Percentiles rank a stretch among this genome's conserved stretches.
Conservation (phyloP, 202 grass and related monocot species). For the Dendrocalamus latiflorus region DNA sequence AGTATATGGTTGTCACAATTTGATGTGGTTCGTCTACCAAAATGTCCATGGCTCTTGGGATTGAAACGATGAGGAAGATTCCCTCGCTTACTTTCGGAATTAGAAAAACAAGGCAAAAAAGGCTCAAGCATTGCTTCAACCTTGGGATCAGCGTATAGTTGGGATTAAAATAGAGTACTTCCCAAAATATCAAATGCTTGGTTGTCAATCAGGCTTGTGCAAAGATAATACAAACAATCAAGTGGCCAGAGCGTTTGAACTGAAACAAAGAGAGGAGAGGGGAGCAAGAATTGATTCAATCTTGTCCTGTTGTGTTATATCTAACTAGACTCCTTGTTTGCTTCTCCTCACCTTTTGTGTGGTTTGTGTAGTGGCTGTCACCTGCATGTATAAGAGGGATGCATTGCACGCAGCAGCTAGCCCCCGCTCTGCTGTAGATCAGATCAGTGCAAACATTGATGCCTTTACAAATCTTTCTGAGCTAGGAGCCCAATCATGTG, state of each 20-base stretch:
- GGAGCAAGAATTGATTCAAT: conserved; percentile 7
- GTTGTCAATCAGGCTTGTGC: conserved; percentile 5
- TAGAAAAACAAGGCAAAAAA: background rate
- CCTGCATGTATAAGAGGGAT: conserved; percentile 36
- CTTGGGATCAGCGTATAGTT: conserved; percentile 1
- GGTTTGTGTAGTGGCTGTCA: conserved; percentile 35
- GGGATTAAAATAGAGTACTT: background rate
- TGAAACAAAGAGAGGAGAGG: background rate
- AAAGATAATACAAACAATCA: conserved; percentile 30
- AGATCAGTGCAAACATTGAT: conserved; percentile 46
- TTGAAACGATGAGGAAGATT: conserved; percentile 38
- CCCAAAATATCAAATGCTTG: conserved; percentile 15
- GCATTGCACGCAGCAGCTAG: background rate
- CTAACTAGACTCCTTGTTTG: conserved; percentile 38
- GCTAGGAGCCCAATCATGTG: conserved; percentile 40
- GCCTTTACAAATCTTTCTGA: conserved; percentile 38
- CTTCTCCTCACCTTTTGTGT: conserved; percentile 35
- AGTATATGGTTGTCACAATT: background rate
- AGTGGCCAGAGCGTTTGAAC: background rate
- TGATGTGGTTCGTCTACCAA: conserved; percentile 20
- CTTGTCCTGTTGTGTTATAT: conserved; percentile 26
- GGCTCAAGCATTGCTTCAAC: background rate
- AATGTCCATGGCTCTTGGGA: conserved; percentile 17
- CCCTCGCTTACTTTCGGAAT: background rate
- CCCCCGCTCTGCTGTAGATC: conserved; percentile 35